phyloP scores from a whole-genome alignment of 2,329 filamentous ascomycete genomes.

The Phialophora expanda region DNA sequence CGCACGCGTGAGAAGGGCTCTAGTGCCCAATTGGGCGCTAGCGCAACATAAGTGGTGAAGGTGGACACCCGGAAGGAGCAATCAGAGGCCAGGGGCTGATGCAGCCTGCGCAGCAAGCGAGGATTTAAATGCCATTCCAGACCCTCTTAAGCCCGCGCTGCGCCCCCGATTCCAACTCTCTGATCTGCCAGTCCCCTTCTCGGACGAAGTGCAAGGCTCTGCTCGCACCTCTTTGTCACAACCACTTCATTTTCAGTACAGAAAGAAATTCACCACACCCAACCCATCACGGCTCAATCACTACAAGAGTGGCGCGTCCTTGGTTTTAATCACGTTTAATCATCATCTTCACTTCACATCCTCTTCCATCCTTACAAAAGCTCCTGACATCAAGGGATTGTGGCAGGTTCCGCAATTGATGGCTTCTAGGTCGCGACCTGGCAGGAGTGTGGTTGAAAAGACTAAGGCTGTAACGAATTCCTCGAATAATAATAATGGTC shows the following conservation, averaged over 20 bases:
- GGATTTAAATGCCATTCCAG: slow-evolving; percentile 36
- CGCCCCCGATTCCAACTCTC: slow-evolving; percentile 33
- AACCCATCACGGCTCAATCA: neutral
- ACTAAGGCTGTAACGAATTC: slow-evolving; percentile 4
- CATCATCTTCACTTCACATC: neutral
- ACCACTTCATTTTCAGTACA: neutral
- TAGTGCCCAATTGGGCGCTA: slow-evolving; percentile 17
- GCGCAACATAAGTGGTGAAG: slow-evolving; percentile 18
- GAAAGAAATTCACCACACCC: neutral
- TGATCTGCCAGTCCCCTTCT: slow-evolving; percentile 19
- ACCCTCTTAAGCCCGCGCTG: slow-evolving; percentile 34
- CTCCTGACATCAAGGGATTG: neutral
- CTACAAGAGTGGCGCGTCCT: neutral
- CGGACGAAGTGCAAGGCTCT: slow-evolving; percentile 9
- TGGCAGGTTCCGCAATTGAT: slow-evolving; percentile 26
- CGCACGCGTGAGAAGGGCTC: slow-evolving; percentile 28
- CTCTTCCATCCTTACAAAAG: neutral
- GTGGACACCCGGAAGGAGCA: slow-evolving; percentile 26
- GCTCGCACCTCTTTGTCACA: slow-evolving; percentile 1
- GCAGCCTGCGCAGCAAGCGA: slow-evolving; percentile 33
- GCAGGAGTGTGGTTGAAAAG: slow-evolving; percentile 20
- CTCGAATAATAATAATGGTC: slow-evolving; percentile 30
- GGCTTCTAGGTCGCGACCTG: slow-evolving; percentile 21
- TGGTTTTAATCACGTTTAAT: neutral
- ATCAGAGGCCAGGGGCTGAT: slow-evolving; percentile 33